Percentiles rank a stretch among this genome's conserved stretches.
Evolutionary conservation across 345 rosid species (phyloP).

Genomic region (Salix arbutifolia): DNA sequence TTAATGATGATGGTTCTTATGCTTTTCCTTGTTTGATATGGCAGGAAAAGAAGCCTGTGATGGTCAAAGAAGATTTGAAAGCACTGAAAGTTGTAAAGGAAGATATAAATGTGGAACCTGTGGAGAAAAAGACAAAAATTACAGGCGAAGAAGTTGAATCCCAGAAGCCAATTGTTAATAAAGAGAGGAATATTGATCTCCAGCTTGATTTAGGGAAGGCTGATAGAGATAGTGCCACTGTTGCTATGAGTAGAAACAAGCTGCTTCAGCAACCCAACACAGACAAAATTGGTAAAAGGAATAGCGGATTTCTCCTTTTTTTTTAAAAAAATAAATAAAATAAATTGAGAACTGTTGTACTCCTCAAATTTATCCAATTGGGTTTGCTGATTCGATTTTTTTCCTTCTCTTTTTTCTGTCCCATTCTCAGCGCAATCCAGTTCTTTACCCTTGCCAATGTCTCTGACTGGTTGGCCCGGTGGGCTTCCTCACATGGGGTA

Average conservation of each 20-base stretch:
- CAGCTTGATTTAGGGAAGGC: slow-evolving; percentile 75
- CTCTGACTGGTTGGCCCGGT: slow-evolving; percentile 88
- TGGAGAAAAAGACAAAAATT: slow-evolving; percentile 43
- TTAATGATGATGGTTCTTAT: slow-evolving; percentile 12
- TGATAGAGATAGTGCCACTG: slow-evolving; percentile 43
- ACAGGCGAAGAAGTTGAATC: slow-evolving; percentile 40
- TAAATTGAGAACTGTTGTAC: not conserved
- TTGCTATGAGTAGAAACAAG: slow-evolving; percentile 33
- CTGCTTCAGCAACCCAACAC: slow-evolving; percentile 33
- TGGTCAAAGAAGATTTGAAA: slow-evolving; percentile 43
- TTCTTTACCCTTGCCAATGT: slow-evolving; percentile 63
- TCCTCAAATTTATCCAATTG: not conserved
- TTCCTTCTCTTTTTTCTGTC: not conserved
- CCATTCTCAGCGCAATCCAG: slow-evolving; percentile 57
- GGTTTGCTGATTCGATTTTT: slow-evolving; percentile 7
- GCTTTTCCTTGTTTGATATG: not conserved
- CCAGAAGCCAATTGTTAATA: slow-evolving; percentile 35
- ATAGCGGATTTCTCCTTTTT: not conserved
- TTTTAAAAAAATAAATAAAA: not conserved
- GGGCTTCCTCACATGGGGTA: slow-evolving; percentile 98
- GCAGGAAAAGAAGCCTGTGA: slow-evolving; percentile 54
- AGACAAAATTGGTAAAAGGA: slow-evolving; percentile 53
- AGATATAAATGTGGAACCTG: slow-evolving; percentile 37
- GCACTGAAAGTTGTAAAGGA: slow-evolving; percentile 33
- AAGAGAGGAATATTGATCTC: slow-evolving; percentile 63